Percentiles rank a stretch among this genome's conserved stretches.
These are phyloP conservation scores for Gracilaria caudata DNA, from an alignment of 23 red algal genomes.

Conservation along the genomic window DNA sequence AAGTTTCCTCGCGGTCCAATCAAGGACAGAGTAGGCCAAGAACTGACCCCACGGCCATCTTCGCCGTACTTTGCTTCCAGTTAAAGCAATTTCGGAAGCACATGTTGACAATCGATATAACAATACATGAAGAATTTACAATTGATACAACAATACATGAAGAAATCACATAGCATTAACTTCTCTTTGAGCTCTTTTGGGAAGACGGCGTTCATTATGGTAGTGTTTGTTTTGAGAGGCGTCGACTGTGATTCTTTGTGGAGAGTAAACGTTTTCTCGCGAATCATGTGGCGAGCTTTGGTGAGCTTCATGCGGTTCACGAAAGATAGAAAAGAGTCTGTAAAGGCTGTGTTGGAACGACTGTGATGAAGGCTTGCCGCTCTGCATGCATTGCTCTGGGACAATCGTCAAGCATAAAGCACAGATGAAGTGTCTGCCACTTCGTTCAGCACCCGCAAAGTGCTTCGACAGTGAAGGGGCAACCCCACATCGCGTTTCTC, in stretches of 20 bases:
- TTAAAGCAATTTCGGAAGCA: conserved; percentile 40
- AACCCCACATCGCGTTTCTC: too few relatives aligned
- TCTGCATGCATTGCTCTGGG: too few relatives aligned
- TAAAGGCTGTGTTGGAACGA: too few relatives aligned
- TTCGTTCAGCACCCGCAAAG: too few relatives aligned
- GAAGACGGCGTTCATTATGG: conserved; percentile 23
- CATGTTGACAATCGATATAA: conserved; percentile 80
- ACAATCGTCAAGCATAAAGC: too few relatives aligned
- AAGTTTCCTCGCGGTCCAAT: conserved; percentile 61
- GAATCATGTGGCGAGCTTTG: too few relatives aligned
- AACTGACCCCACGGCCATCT: conserved; percentile 52
- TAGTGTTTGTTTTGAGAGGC: not conserved
- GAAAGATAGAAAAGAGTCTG: too few relatives aligned
- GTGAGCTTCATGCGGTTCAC: too few relatives aligned
- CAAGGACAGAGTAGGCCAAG: conserved; percentile 72
- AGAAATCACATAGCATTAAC: conserved; percentile 76
- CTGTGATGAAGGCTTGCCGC: too few relatives aligned
- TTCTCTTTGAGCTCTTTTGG: conserved; percentile 57
- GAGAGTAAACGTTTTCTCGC: not conserved
- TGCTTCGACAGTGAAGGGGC: too few relatives aligned
- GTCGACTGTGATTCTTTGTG: not conserved
- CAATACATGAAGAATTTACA: too few relatives aligned
- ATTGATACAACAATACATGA: conserved; percentile 80
- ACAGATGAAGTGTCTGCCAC: too few relatives aligned
- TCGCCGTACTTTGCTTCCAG: conserved; percentile 54